phyloP scores from a whole-genome alignment of 208 protist species.

The Trypanosoma brucei region DNA sequence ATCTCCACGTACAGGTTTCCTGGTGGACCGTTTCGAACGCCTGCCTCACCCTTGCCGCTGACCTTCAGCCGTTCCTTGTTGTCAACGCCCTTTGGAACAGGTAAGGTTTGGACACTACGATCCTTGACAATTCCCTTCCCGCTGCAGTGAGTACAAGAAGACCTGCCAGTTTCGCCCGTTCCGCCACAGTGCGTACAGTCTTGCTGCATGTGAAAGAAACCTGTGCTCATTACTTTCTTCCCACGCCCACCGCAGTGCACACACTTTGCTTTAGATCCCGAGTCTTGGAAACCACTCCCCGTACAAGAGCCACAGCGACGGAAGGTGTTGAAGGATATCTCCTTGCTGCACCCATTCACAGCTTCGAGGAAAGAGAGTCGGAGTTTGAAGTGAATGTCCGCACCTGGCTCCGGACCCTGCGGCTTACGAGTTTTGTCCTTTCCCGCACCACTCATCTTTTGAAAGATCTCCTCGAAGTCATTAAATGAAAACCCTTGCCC shows the following conservation, averaged over 20 bases:
- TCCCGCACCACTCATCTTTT: slow-evolving; percentile 78
- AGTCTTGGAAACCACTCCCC: slow-evolving; percentile 80
- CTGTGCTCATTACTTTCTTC: slow-evolving; percentile 89
- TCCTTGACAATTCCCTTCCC: slow-evolving; percentile 89
- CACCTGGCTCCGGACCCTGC: slow-evolving; percentile 79
- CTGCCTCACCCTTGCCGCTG: slow-evolving; percentile 80
- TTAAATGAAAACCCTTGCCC: slow-evolving; percentile 78
- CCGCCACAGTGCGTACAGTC: slow-evolving; percentile 88
- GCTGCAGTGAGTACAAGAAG: slow-evolving; percentile 77
- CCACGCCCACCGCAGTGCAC: slow-evolving; percentile 80
- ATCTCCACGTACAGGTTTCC: slow-evolving; percentile 90
- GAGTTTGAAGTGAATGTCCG: slow-evolving; percentile 86
- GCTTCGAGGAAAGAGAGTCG: slow-evolving; percentile 76
- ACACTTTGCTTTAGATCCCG: slow-evolving; percentile 69
- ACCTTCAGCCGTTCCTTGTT: slow-evolving; percentile 88
- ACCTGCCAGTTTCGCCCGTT: slow-evolving; percentile 72
- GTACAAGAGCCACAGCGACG: slow-evolving; percentile 76
- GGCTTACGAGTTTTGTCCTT: slow-evolving; percentile 84
- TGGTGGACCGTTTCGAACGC: slow-evolving; percentile 81
- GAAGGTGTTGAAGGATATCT: slow-evolving; percentile 90
- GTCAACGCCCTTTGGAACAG: slow-evolving; percentile 85
- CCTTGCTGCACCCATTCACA: slow-evolving; percentile 81
- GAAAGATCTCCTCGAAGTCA: slow-evolving; percentile 88
- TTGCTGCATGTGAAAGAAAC: slow-evolving; percentile 91
- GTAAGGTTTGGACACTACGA: slow-evolving; percentile 80